Conservation (phyloP, 352 stramenopile genomes). For the Blastocystis hominis region DNA sequence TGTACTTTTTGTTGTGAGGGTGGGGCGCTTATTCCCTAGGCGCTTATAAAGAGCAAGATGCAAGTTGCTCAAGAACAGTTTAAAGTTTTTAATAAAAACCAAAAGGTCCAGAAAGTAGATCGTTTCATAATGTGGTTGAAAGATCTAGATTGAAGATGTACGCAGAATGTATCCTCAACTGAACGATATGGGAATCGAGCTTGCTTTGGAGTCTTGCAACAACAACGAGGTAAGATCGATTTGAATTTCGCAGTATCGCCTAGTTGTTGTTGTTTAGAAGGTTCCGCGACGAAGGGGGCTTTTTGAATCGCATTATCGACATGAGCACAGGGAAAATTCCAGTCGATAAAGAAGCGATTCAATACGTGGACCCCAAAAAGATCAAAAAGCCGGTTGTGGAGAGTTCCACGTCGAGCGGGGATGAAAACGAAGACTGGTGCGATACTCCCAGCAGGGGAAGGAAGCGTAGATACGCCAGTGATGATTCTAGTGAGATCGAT, state of each 20-base stretch:
- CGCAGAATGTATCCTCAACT: neutral
- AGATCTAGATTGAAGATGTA: conserved; percentile 18
- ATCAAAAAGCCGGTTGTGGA: neutral
- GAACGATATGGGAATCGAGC: neutral
- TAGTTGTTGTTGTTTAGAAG: conserved; percentile 4
- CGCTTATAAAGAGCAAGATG: conserved; percentile 3
- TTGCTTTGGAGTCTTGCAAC: conserved; percentile 25
- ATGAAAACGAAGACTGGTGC: conserved; percentile 17
- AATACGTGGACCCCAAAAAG: conserved; percentile 35
- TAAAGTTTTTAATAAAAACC: conserved; percentile 34
- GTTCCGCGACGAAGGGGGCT: neutral
- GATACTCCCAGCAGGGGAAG: neutral
- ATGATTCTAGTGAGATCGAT: neutral
- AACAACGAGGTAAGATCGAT: conserved; percentile 29
- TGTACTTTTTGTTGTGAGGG: neutral
- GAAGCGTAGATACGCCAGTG: neutral
- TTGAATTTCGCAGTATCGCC: neutral
- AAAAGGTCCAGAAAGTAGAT: conserved; percentile 29
- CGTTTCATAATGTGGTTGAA: neutral
- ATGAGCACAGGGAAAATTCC: conserved; percentile 1
- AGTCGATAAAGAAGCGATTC: neutral
- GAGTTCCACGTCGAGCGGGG: neutral
- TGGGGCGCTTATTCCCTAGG: neutral
- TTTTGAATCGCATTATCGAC: neutral
- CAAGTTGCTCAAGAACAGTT: neutral